Base-by-base conservation (phyloP, 129 eudicot genomes). In the Chrysanthemum lavandulifolium region DNA sequence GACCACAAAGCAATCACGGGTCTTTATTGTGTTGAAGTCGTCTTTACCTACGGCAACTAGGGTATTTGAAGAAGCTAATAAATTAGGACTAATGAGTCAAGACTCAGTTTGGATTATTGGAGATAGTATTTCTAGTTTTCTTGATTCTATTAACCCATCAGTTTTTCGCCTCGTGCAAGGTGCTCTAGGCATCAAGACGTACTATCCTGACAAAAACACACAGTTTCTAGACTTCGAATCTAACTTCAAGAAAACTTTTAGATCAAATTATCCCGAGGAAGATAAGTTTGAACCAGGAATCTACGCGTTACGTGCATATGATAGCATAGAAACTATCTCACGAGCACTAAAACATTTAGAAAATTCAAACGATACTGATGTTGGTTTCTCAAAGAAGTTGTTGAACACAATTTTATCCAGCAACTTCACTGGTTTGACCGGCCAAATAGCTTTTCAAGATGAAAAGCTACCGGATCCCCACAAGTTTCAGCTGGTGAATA, bases 91-190 rank as follows among this genome's bases (percentile, higher is more conserved):
- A 4, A 77, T 72, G 50, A 80, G 85, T 49, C 62, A 6, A 59
- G 87, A 86, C 70, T 82, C 87, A 36, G 90, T 77, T 48, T 86
- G 87, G 87, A 82, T 82, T 59, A 25, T 86, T 10, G 76, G 83
- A 40, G 79, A 86, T 11, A 36, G 75, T 8, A 21, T 83, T 21
- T 65, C 85, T 8, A 69, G 76, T 80, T 61, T 86, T 2, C 79
- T 80, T 53, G 85, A 86, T 74, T 86, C 85, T 14, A 70, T 71
- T 21, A 81, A 86, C 55, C 45, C 82, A 0, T 73, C 83, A 10
- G 65, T 78, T 77, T 51, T 82, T 23, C 63, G 0, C 1, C 78
- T 56, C 3, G 48, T 80, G 67, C 77, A 80, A 70, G 90, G 87
- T 73, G 83, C 79, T 80, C 4, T 86, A 2, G 90, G 85, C 33